These are phyloP conservation scores for Xeromyces bisporus DNA, from an alignment of 495 filamentous ascomycete genomes.

Conservation along the genomic window DNA sequence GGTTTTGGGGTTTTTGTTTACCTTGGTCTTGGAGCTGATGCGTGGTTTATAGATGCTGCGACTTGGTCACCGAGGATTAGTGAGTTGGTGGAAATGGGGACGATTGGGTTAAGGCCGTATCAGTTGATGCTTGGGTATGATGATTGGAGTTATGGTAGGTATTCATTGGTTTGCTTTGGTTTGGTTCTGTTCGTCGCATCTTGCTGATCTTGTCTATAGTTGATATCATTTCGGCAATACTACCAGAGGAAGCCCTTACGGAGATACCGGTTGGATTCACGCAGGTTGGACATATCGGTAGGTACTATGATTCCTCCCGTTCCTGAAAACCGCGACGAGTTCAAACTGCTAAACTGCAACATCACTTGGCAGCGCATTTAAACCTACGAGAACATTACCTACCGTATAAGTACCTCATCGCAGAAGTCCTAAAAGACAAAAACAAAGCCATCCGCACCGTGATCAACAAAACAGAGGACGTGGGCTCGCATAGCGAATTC, in stretches of 20 bases:
- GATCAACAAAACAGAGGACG: constrained; percentile 86
- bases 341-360: neutral
- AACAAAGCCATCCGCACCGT: constrained; percentile 65
- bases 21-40: constrained; percentile 32
- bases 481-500: constrained; percentile 70
- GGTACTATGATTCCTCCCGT: too few species aligned
- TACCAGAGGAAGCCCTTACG: constrained; percentile 47
- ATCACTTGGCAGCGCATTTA: constrained; percentile 70
- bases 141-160: constrained; percentile 66
- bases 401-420: constrained; percentile 72
- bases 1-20: constrained; percentile 4
- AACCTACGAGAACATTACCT: constrained; percentile 71
- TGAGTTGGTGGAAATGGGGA: constrained; percentile 47
- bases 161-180: neutral
- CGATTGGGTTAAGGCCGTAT: constrained; percentile 55
- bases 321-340: too few species aligned
- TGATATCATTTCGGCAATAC: constrained; percentile 63
- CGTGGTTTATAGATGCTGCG: constrained; percentile 37
- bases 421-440: constrained; percentile 73
- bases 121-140: constrained; percentile 61
- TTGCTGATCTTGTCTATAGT: constrained; percentile 26
- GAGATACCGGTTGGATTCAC: constrained; percentile 80
- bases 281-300: constrained; percentile 74
- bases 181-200: neutral
- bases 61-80: constrained; percentile 59